Evolutionary conservation across 2,329 filamentous ascomycete species (phyloP).

Genomic region (Colletotrichum sp.): DNA sequence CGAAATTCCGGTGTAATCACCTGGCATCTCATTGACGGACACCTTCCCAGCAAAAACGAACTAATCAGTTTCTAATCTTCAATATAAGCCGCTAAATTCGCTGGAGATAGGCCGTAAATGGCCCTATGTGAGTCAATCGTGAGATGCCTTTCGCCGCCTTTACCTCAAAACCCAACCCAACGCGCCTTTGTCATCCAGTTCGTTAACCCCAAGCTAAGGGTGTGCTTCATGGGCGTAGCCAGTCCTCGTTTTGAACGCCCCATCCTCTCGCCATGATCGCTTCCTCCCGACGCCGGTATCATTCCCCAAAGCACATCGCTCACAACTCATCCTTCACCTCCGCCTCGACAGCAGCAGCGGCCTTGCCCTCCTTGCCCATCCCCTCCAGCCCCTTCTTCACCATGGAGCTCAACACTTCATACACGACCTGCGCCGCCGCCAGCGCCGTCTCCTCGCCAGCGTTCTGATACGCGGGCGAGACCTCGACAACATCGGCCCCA

Average conservation of each 20-base stretch:
- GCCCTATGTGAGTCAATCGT: background rate
- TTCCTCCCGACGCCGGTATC: background rate
- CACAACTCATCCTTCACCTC: constrained; percentile 43
- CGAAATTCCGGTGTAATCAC: background rate
- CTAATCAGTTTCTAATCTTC: background rate
- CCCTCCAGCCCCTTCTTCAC: constrained; percentile 58
- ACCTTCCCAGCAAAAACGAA: background rate
- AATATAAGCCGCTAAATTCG: background rate
- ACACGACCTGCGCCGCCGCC: constrained; percentile 83
- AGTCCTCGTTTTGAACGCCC: background rate
- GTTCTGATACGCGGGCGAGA: constrained; percentile 84
- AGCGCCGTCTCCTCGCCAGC: constrained; percentile 80
- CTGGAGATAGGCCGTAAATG: background rate
- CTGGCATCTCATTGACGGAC: background rate
- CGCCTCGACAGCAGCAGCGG: constrained; percentile 15
- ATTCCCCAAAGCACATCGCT: background rate
- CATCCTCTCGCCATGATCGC: too few relatives aligned
- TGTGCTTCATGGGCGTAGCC: background rate
- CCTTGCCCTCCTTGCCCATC: constrained; percentile 38
- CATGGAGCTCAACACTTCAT: constrained; percentile 82
- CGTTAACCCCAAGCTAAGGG: background rate
- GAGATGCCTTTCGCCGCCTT: background rate
- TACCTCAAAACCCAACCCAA: background rate
- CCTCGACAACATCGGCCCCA: constrained; percentile 90
- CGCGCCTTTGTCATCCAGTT: background rate